phyloP scores from a whole-genome alignment of 1,139 yeast species.

The Yamadazyma pseudoaaseri region DNA sequence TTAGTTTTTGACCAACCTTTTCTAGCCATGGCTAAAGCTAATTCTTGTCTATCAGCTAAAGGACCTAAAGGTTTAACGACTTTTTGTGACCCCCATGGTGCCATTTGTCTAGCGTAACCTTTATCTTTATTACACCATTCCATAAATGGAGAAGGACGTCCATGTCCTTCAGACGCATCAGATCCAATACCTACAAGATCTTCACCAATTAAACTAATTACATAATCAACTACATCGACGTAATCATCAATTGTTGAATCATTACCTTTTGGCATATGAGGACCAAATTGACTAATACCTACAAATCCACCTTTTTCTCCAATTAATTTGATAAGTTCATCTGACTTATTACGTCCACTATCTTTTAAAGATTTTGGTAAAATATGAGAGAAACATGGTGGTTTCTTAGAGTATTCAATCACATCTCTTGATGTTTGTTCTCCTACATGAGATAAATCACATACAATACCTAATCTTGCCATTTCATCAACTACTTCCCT shows the following conservation, averaged over 20 bases:
- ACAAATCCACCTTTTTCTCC: constrained; percentile 16
- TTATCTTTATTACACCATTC: constrained; percentile 16
- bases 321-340: constrained; percentile 13
- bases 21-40: constrained; percentile 15
- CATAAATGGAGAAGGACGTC: constrained; percentile 15
- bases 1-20: constrained; percentile 14
- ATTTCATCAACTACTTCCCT: constrained; percentile 40
- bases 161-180: constrained; percentile 16
- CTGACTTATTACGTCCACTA: constrained; percentile 14
- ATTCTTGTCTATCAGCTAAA: constrained; percentile 13
- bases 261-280: constrained; percentile 16
- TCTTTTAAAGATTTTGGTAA: constrained; percentile 12
- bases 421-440: constrained; percentile 48
- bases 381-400: constrained; percentile 48
- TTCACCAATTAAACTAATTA: constrained; percentile 14
- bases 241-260: constrained; percentile 16
- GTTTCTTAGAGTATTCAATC: constrained; percentile 39
- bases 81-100: constrained; percentile 16
- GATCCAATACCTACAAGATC: constrained; percentile 16
- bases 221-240: constrained; percentile 15
- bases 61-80: constrained; percentile 16
- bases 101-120: constrained; percentile 14
- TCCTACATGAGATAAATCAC: constrained; percentile 52
- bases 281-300: constrained; percentile 15
- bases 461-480: constrained; percentile 55